Evolutionary conservation across 331 rosid species (phyloP), one percentile per base, ranked within the genome.

Genomic region (Erythrophleum ivorense): DNA sequence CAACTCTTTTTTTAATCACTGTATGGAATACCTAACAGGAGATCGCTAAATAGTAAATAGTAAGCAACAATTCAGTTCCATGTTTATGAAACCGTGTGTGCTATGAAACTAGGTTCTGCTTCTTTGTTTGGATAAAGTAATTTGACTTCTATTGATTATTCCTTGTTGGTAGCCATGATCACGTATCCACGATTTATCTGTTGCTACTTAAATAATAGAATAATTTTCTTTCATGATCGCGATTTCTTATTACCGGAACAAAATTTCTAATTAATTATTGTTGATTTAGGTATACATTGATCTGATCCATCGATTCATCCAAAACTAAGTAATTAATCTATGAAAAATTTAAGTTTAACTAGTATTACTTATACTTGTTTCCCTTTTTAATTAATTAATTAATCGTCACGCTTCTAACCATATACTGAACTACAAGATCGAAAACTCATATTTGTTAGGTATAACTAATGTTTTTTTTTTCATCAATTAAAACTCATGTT

Each of bases 21-120:
- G 40, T 65, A 75, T 58, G 63, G 34, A 74, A 57, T 71, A 57
- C 80, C 75, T 72, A 81, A 59, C 54, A 60, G 0, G 31, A 45
- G 2, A 46, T 43, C 74, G 13, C 55, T 19, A 3, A 43, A 19
- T 31, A 13, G 14, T 43, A 21, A 19, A 21, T 41, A n/a, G 24
- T 1, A 55, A 9, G 2, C 70, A 58, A 41, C 55, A 15, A 48
- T 0, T 5, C 33, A 21, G 69, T 31, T 75, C 9, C 57, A 58
- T 75, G 69, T 75, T 57, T 59, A 21, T 40, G 16, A 8, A 58
- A 21, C 16, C 12, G 59, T 31, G 76, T 71, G 76, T 48, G 60
- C 76, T 36, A 0, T 14, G 6, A 71, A 71, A 49, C 53, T 68
- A 65, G 5, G 29, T 65, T 38, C 71, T 65, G 71, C 14, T 7